Evolutionary conservation across 2,329 filamentous ascomycete genomes (phyloP).

Genomic region (Phyllosticta ampelicida): DNA sequence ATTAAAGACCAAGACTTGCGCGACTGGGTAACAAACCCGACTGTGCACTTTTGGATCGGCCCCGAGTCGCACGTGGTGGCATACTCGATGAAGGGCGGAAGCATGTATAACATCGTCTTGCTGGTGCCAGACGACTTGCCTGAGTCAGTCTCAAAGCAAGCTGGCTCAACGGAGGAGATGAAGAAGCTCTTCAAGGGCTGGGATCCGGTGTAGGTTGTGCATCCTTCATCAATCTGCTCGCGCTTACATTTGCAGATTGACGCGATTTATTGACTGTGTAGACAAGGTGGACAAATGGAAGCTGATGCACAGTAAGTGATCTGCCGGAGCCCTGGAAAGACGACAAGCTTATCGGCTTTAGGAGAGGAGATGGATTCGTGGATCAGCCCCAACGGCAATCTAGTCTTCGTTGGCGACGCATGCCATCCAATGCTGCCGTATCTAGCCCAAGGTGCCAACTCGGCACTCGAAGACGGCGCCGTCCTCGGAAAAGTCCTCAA

Average conservation of each 20-base stretch:
- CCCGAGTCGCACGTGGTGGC: constrained; percentile 50
- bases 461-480: constrained; percentile 56
- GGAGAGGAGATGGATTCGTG: constrained; percentile 7
- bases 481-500: constrained; percentile 48
- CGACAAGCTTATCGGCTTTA: neutral
- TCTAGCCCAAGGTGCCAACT: constrained; percentile 45
- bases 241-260: constrained; percentile 19
- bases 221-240: neutral
- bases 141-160: constrained; percentile 38
- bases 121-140: constrained; percentile 54
- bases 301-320: constrained; percentile 41
- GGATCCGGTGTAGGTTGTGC: constrained; percentile 45
- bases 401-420: constrained; percentile 28
- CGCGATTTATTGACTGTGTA: constrained; percentile 39
- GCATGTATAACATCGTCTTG: constrained; percentile 56
- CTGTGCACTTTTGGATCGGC: constrained; percentile 53
- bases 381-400: constrained; percentile 15
- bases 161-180: constrained; percentile 52
- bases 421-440: constrained; percentile 27
- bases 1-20: constrained; percentile 41
- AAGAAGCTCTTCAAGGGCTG: constrained; percentile 47
- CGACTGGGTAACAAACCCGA: constrained; percentile 42
- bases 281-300: constrained; percentile 58
- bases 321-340: neutral
- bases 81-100: constrained; percentile 49